Conservation (phyloP, 2,329 filamentous ascomycete genomes). For the Akanthomyces dipterigenus region DNA sequence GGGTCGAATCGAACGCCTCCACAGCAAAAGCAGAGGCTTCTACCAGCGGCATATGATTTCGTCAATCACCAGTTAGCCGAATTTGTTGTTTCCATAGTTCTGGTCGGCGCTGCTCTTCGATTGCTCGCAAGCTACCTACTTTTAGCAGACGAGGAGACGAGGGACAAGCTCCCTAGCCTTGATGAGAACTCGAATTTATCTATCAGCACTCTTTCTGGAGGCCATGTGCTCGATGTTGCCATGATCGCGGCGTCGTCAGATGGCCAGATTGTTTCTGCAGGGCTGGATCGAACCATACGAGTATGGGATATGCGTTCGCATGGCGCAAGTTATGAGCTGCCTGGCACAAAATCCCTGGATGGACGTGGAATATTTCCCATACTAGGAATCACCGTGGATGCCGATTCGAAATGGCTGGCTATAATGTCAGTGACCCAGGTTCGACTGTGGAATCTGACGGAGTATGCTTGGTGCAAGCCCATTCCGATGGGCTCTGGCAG, state of each 20-base stretch:
- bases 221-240: conserved; percentile 64
- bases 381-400: conserved; percentile 57
- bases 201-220: conserved; percentile 52
- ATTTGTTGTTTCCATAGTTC: conserved; percentile 56
- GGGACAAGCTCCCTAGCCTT: conserved; percentile 39
- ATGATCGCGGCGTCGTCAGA: conserved; percentile 55
- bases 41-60: conserved; percentile 55
- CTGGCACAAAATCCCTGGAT: conserved; percentile 31
- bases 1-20: conserved; percentile 59
- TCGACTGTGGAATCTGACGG: conserved; percentile 55
- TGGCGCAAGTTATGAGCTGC: conserved; percentile 34
- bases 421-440: conserved; percentile 54
- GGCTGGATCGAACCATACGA: conserved; percentile 61
- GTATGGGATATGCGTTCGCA: conserved; percentile 55
- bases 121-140: conserved; percentile 69
- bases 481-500: conserved; percentile 43
- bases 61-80: conserved; percentile 50
- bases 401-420: conserved; percentile 58
- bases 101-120: conserved; percentile 57
- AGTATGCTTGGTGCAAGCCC: conserved; percentile 49
- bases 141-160: conserved; percentile 53
- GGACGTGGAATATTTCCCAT: conserved; percentile 49
- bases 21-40: conserved; percentile 28
- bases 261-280: conserved; percentile 62
- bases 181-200: conserved; percentile 40